These are phyloP conservation scores for Neurospora sp. DNA, from an alignment of 2,329 filamentous ascomycete species.

Conservation along the genomic window DNA sequence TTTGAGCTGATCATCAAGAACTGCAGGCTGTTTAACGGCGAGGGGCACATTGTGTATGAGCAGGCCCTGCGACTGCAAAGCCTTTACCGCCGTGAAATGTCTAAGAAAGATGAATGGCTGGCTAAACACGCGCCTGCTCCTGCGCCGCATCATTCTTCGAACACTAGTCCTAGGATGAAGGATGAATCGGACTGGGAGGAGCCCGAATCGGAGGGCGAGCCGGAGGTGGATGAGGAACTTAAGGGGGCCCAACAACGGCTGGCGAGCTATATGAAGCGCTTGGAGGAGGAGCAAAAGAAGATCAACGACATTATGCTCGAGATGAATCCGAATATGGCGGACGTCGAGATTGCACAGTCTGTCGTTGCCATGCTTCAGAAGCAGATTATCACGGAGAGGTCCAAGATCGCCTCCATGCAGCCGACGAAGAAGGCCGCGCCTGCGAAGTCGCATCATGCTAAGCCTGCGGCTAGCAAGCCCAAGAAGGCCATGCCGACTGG, in stretches of 20 bases:
- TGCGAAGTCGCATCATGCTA: conserved; percentile 43
- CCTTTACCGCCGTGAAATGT: conserved; percentile 66
- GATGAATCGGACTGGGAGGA: conserved; percentile 66
- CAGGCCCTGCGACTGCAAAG: conserved; percentile 64
- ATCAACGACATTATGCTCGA: conserved; percentile 42
- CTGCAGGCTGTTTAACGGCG: conserved; percentile 79
- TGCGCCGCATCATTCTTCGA: conserved; percentile 40
- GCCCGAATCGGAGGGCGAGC: conserved; percentile 48
- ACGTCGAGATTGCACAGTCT: conserved; percentile 47
- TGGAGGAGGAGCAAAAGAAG: conserved; percentile 48
- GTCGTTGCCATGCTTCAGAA: conserved; percentile 58
- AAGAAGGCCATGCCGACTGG: conserved; percentile 24
- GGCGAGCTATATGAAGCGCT: conserved; percentile 40
- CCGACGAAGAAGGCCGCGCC: conserved; percentile 38
- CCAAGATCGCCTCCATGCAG: conserved; percentile 42
- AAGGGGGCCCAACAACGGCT: conserved; percentile 30
- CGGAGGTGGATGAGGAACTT: conserved; percentile 41
- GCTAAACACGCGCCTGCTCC: conserved; percentile 53
- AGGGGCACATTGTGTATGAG: conserved; percentile 61
- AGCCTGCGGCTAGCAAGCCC: conserved; percentile 31
- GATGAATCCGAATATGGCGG: conserved; percentile 39
- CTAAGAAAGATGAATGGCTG: conserved; percentile 72
- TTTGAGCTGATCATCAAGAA: conserved; percentile 78
- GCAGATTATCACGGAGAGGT: conserved; percentile 65
- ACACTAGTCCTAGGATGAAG: conserved; percentile 56